Conservation (phyloP, 2,329 filamentous ascomycete species). For the Calonectria honghensis region DNA sequence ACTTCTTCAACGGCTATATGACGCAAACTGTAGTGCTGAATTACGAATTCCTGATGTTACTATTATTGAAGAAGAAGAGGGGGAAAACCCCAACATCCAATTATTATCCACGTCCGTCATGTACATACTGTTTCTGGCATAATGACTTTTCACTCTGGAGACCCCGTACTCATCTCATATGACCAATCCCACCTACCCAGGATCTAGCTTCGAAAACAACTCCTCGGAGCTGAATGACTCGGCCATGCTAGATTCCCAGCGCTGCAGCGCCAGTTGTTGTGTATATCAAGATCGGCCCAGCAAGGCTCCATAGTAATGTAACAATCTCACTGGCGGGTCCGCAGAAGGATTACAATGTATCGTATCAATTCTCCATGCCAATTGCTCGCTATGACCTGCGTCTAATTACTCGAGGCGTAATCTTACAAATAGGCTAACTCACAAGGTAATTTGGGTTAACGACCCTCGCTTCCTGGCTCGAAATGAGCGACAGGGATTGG, state of each 20-base stretch:
- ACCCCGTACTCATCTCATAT: neutral
- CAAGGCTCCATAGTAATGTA: neutral
- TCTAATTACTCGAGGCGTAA: neutral
- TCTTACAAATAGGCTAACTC: neutral
- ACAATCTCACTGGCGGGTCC: neutral
- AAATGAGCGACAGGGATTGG: conserved; percentile 2
- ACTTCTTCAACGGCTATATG: neutral
- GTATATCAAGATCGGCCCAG: neutral
- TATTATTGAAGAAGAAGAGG: neutral
- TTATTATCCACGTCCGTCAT: neutral
- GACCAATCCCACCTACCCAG: neutral
- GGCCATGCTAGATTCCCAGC: neutral
- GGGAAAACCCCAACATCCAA: neutral
- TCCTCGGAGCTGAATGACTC: neutral
- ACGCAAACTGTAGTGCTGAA: neutral
- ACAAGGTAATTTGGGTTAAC: neutral
- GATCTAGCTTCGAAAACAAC: neutral
- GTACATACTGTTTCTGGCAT: neutral
- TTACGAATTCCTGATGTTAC: neutral
- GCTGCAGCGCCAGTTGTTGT: neutral
- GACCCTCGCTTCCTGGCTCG: neutral
- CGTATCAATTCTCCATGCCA: neutral
- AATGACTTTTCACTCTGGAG: neutral
- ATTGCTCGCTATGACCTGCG: neutral
- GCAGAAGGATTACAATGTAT: neutral